These are phyloP conservation scores for Ceratobasidium sp. DNA, from an alignment of 1,284 basidiomycete species.

Conservation along the genomic window DNA sequence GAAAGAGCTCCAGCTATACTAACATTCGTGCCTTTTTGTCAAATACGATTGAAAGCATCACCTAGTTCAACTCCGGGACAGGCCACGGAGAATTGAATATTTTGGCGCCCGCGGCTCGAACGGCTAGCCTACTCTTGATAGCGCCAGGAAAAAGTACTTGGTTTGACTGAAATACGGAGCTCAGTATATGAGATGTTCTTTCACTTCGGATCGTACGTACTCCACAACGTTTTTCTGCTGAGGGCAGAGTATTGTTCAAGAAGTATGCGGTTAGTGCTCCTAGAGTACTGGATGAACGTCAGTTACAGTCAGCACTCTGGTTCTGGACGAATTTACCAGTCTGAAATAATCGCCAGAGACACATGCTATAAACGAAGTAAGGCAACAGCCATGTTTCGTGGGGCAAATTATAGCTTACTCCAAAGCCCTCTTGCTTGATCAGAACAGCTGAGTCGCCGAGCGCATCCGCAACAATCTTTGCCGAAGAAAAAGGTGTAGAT, in stretches of 20 bases:
- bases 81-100: too few species aligned
- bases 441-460: too few species aligned
- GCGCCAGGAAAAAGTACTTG: not conserved
- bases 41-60: too few species aligned
- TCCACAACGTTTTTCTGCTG: not conserved
- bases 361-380: not conserved
- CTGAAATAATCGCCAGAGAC: not conserved
- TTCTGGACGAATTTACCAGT: not conserved
- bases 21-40: too few species aligned
- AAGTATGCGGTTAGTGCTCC: not conserved
- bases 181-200: not conserved
- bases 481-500: constrained; percentile 17
- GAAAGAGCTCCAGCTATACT: too few species aligned
- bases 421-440: constrained; percentile 36
- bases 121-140: too few species aligned
- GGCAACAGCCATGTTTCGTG: not conserved
- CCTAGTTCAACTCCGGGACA: too few species aligned
- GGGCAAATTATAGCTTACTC: not conserved
- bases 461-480: constrained; percentile 30
- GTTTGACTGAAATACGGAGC: not conserved
- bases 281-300: not conserved
- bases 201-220: not conserved
- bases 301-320: not conserved
- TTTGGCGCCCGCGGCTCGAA: too few species aligned
- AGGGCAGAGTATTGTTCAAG: not conserved